These are phyloP conservation scores for Talaromyces liani DNA, from an alignment of 495 filamentous ascomycete species.

Conservation along the genomic window DNA sequence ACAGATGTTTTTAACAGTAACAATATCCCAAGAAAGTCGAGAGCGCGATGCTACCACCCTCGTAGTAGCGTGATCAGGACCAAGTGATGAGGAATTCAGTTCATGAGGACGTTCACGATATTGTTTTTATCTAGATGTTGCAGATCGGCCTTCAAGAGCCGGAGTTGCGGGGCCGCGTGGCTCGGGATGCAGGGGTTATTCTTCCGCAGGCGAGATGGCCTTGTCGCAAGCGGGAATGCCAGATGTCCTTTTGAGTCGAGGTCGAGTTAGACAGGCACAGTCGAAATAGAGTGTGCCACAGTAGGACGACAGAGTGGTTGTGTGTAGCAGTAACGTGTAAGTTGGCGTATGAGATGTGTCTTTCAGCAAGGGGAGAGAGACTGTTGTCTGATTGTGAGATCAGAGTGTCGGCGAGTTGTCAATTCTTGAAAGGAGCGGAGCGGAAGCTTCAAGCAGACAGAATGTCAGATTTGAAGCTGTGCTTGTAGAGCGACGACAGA, in stretches of 20 bases:
- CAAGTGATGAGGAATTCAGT: not conserved
- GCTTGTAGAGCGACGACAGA: not conserved
- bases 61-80: not conserved
- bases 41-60: not conserved
- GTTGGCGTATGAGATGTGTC: not conserved
- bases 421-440: not conserved
- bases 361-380: not conserved
- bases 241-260: constrained; percentile 6
- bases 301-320: not conserved
- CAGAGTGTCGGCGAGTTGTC: not conserved
- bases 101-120: not conserved
- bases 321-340: not conserved
- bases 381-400: not conserved
- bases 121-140: not conserved
- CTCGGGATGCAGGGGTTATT: not conserved
- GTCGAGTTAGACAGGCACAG: not conserved
- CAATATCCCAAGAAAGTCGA: not conserved
- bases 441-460: not conserved
- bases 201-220: not conserved
- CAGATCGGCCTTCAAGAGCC: not conserved
- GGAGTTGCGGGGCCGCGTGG: constrained; percentile 2
- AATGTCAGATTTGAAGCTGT: not conserved
- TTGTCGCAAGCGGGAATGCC: constrained; percentile 1
- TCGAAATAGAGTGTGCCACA: not conserved
- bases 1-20: not conserved